Conservation (phyloP, 768 basidiomycete species). For the Nevesoporus exiguus region DNA sequence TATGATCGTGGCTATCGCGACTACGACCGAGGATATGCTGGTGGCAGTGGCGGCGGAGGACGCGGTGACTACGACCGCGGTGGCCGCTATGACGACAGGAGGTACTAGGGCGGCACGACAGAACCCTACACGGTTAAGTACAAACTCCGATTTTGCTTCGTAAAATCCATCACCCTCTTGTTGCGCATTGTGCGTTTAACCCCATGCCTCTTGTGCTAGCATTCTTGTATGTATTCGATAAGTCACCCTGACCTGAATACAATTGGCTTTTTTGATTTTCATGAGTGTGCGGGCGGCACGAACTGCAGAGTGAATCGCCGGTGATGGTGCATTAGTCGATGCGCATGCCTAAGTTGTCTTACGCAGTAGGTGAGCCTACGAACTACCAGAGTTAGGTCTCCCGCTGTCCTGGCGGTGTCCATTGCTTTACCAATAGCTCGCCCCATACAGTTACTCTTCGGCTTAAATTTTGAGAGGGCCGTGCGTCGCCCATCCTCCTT, state of each 20-base stretch:
- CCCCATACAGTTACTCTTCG: no score
- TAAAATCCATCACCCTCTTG: background rate
- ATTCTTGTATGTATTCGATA: slow-evolving; percentile 24
- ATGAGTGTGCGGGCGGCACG: background rate
- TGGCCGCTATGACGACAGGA: slow-evolving; percentile 41
- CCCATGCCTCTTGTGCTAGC: background rate
- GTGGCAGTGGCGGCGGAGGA: slow-evolving; percentile 2
- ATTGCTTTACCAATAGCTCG: no score
- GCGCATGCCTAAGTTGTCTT: no score
- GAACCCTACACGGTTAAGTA: slow-evolving; percentile 1
- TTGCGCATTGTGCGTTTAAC: background rate
- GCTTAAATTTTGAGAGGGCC: no score
- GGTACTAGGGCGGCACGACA: slow-evolving; percentile 32
- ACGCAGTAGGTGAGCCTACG: no score
- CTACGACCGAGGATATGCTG: slow-evolving; percentile 35
- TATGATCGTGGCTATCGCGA: slow-evolving; percentile 40
- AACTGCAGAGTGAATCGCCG: no score
- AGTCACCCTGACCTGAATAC: slow-evolving; percentile 21
- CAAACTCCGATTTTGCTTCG: background rate
- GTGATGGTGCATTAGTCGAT: no score
- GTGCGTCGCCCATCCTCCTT: no score
- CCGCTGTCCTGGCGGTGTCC: no score
- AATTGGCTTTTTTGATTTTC: slow-evolving; percentile 8
- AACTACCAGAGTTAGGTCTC: no score
- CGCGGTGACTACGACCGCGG: slow-evolving; percentile 37